Conservation (phyloP, 139 green algal species). For the Gonium pectorale region DNA sequence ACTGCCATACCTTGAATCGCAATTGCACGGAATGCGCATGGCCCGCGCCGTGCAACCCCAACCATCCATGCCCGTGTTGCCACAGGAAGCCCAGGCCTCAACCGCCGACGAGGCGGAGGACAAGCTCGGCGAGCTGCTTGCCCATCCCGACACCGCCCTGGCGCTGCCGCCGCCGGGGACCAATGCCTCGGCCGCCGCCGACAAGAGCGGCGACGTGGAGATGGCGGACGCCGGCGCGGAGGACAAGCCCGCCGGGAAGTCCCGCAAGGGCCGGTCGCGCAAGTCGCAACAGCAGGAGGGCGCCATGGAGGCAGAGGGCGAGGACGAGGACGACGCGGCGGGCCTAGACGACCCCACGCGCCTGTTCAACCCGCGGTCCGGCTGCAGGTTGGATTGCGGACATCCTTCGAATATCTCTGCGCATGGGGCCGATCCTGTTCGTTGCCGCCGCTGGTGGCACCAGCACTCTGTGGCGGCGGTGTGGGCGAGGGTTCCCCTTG, state of each 20-base stretch:
- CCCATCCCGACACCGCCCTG: neutral
- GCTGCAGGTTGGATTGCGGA: slow-evolving; percentile 29
- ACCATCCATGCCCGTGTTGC: too few relatives aligned
- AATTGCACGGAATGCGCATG: too few relatives aligned
- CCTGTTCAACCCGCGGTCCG: slow-evolving; percentile 25
- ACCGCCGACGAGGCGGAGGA: slow-evolving; percentile 24
- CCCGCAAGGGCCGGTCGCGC: neutral
- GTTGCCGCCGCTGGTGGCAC: too few relatives aligned
- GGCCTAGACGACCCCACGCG: slow-evolving; percentile 43
- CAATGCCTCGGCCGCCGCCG: too few relatives aligned
- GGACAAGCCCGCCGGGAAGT: neutral
- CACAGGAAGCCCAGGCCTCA: slow-evolving; percentile 1
- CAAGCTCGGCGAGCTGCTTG: slow-evolving; percentile 31
- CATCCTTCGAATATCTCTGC: too few relatives aligned
- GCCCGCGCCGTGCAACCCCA: too few relatives aligned
- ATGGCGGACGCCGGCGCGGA: slow-evolving; percentile 12
- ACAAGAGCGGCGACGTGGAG: neutral
- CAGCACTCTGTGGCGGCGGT: too few relatives aligned
- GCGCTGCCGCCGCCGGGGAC: slow-evolving; percentile 1
- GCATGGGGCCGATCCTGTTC: too few relatives aligned
- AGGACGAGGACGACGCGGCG: slow-evolving; percentile 25
- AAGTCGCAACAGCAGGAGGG: neutral
- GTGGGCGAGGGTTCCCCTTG: too few relatives aligned
- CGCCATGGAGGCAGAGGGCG: slow-evolving; percentile 21
- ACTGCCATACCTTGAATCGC: too few relatives aligned